Base-by-base conservation (phyloP, 768 basidiomycete species). In the Antrodiella citrinella region DNA sequence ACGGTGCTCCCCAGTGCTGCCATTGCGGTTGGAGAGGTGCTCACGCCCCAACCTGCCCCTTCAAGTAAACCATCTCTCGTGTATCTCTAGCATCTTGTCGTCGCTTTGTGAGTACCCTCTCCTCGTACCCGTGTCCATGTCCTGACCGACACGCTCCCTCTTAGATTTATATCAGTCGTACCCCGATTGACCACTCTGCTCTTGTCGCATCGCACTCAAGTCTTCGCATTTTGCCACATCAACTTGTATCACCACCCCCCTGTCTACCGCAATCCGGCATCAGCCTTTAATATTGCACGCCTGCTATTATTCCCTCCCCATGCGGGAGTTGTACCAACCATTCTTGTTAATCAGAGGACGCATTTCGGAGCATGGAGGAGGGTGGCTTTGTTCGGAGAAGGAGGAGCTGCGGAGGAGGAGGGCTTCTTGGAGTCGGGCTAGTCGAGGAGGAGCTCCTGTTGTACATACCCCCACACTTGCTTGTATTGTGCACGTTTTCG, bases 1-100 rank as follows among this genome's bases (percentile, higher is more conserved):
- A 73, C 58, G 79, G 75, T 69, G 72, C 78, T n/a, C 82, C 85
- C 52, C 83, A 85, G 64, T 87, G 85, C 69, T 85, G 82, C 72
- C 82, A 85, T 63, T 87, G 85, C 55, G 83, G 83, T 57, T 82
- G 73, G 72, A 80, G 84, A 58, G 83, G 82, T 35, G 61, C 69
- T 13, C 74, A 76, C 55, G 63, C 78, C 22, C 76, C 80, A 26
- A 72, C 69, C 60, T 86, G 84, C 71, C 82, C 82, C 40, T 83
- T 84, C 80, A 77, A 72, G 62, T 78, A 65, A 72, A 54, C 43
- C 20, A 2, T 44, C 61, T 7, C 30, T 35, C 30, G 30, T 35
- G 30, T 35, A 35, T 35, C 15, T 35, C 30, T 35, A 35, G 30
- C 15, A 35, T 35, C 30, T 35, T 35, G 30, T 35, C 30, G 30